Percentiles rank a stretch among this genome's conserved stretches.
Evolutionary conservation across 2,329 filamentous ascomycete species (phyloP).

Genomic region (Cladorrhinum sp.): DNA sequence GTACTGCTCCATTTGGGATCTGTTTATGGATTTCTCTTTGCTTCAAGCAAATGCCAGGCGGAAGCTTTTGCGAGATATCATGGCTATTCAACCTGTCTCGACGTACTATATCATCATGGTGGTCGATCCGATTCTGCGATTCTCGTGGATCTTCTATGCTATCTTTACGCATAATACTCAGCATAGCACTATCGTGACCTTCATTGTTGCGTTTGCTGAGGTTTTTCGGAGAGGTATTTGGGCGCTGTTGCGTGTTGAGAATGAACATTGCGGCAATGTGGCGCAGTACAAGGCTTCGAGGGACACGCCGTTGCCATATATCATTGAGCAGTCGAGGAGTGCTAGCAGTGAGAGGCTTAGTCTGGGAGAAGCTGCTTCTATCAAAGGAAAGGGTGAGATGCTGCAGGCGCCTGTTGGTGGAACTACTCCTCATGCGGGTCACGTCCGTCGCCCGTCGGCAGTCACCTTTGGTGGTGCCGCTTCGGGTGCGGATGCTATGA

Average conservation of each 20-base stretch:
- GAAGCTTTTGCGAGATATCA: conserved; percentile 68
- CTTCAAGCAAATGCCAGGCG: conserved; percentile 70
- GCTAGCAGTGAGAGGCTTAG: conserved; percentile 47
- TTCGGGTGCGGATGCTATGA: not conserved
- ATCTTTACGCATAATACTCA: conserved; percentile 77
- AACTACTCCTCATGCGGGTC: not conserved
- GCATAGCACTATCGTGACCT: conserved; percentile 79
- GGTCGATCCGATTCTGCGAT: conserved; percentile 79
- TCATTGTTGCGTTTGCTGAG: conserved; percentile 74
- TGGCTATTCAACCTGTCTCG: conserved; percentile 76
- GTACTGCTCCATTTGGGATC: conserved; percentile 87
- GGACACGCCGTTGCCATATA: conserved; percentile 81
- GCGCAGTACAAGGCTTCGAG: conserved; percentile 83
- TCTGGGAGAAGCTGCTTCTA: conserved; percentile 31
- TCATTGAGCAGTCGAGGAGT: conserved; percentile 34
- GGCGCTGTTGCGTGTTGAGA: conserved; percentile 92
- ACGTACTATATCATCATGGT: conserved; percentile 84
- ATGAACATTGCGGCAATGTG: conserved; percentile 94
- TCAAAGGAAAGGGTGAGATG: too few relatives aligned
- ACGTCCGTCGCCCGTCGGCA: not conserved
- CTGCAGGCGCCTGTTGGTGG: not conserved
- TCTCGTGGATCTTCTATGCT: conserved; percentile 92
- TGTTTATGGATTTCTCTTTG: conserved; percentile 96
- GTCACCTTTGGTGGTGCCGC: not conserved
- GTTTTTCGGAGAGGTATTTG: conserved; percentile 84